Percentiles rank a stretch among this genome's conserved stretches.
phyloP scores from a whole-genome alignment of 1,284 basidiomycete genomes.

The Sanghuangporus sanghuang region DNA sequence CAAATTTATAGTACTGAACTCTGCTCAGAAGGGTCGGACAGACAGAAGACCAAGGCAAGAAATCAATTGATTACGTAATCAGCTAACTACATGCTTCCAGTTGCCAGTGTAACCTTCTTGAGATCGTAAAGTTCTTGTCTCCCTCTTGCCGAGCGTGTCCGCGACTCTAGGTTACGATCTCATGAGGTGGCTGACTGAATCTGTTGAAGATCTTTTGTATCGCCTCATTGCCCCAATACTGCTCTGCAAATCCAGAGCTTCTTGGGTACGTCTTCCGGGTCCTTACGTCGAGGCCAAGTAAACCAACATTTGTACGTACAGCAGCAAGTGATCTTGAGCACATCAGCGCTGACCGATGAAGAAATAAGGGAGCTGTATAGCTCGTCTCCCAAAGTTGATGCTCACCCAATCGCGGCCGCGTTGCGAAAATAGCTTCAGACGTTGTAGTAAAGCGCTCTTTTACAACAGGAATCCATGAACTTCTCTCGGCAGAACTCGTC shows the following conservation, averaged over 20 bases:
- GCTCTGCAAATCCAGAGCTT: neutral
- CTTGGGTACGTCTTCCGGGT: neutral
- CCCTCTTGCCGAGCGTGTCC: neutral
- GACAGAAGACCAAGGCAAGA: too few species aligned
- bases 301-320: neutral
- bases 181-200: neutral
- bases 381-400: neutral
- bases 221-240: neutral
- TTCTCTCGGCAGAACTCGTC: neutral
- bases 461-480: neutral
- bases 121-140: too few species aligned
- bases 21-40: too few species aligned
- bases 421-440: neutral
- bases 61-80: too few species aligned
- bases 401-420: neutral
- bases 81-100: too few species aligned
- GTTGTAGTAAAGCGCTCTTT: neutral
- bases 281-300: neutral
- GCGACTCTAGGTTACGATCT: neutral
- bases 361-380: neutral
- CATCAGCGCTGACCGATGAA: neutral
- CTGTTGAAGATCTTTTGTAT: neutral
- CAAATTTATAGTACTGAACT: too few species aligned
- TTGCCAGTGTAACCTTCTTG: too few species aligned
- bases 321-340: neutral